phyloP scores from a whole-genome alignment of 2,329 filamentous ascomycete genomes.

The Anisogramma anomala region DNA sequence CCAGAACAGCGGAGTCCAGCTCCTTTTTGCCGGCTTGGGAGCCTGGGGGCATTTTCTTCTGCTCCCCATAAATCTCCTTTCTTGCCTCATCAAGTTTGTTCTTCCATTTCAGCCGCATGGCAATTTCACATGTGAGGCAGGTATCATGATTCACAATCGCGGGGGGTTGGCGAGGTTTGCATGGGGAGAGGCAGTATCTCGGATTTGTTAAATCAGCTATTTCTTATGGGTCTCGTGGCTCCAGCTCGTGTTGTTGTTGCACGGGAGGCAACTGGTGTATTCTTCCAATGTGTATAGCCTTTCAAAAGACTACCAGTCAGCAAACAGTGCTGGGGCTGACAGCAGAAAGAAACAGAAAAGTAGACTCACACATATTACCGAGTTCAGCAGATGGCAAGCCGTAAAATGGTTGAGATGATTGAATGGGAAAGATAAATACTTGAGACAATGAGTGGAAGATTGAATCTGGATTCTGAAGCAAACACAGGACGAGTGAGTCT shows the following conservation, averaged over 20 bases:
- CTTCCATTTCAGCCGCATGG: neutral
- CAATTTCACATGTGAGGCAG: neutral
- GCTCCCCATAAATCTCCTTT: no score
- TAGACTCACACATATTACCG: neutral
- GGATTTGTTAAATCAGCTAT: neutral
- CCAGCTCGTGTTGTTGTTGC: neutral
- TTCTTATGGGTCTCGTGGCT: neutral
- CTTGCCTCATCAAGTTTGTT: no score
- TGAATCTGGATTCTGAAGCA: no score
- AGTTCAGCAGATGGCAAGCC: no score
- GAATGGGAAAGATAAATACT: no score
- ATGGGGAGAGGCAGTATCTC: neutral
- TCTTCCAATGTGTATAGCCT: neutral
- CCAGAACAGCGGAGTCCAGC: constrained; percentile 4
- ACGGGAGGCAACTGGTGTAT: neutral
- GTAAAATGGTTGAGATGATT: no score
- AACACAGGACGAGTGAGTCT: neutral
- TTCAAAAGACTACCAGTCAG: neutral
- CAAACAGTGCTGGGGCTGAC: neutral
- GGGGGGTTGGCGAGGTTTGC: neutral
- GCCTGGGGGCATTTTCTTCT: neutral
- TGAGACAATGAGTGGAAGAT: no score
- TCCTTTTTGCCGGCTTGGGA: neutral
- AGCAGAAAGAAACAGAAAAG: no score
- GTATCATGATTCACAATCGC: constrained; percentile 2